phyloP scores from a whole-genome alignment of 805 yeast genomes.

The Wickerhamiella dianesei region DNA sequence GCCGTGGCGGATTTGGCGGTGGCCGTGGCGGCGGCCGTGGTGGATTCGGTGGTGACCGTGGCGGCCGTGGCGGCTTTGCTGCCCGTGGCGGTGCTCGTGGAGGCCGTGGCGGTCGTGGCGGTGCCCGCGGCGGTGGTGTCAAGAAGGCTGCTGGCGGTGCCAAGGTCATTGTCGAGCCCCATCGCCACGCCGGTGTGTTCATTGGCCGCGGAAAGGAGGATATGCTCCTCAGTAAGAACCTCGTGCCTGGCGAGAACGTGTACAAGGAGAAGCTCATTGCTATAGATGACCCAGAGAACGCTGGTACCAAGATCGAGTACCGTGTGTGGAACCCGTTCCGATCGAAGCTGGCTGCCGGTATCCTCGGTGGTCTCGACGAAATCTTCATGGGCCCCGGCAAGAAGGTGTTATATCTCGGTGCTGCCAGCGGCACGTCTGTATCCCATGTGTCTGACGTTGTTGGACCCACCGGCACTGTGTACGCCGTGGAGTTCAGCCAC shows the following conservation, averaged over 20 bases:
- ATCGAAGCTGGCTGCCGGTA: constrained; percentile 99
- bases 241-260: constrained; percentile 96
- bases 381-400: constrained; percentile 95
- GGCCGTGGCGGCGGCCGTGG: constrained; percentile 25
- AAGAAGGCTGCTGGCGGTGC: constrained; percentile 59
- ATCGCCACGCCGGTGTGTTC: constrained; percentile 95
- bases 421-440: constrained; percentile 98
- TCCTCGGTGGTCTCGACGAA: constrained; percentile 98
- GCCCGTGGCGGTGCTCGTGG: constrained; percentile 40
- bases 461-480: constrained; percentile 97
- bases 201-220: constrained; percentile 99
- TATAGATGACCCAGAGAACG: constrained; percentile 83
- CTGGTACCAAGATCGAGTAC: constrained; percentile 89
- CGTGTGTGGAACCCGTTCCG: constrained; percentile 99
- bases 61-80: constrained; percentile 31
- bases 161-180: constrained; percentile 95
- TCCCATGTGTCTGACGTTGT: constrained; percentile 97
- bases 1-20: constrained; percentile 23
- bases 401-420: constrained; percentile 95
- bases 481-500: constrained; percentile 98
- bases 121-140: constrained; percentile 43
- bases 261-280: constrained; percentile 96
- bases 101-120: constrained; percentile 40
- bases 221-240: constrained; percentile 88
- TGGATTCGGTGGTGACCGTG: constrained; percentile 17